phyloP scores from a whole-genome alignment of 2,329 filamentous ascomycete genomes.

The Dactylellina leptospora region DNA sequence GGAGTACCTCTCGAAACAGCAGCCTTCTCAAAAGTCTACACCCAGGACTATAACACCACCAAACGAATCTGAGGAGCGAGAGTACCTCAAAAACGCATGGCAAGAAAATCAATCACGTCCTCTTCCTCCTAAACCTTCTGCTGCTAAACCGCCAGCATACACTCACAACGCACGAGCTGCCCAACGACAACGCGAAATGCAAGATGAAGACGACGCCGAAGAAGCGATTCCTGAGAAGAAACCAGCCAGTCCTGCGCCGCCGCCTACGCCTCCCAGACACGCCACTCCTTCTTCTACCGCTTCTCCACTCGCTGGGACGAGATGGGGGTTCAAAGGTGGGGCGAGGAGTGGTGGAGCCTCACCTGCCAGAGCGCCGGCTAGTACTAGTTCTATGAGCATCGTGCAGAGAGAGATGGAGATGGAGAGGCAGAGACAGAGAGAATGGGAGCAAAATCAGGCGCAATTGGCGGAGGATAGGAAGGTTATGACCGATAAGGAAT shows the following conservation, averaged over 20 bases:
- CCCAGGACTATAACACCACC: constrained; percentile 38
- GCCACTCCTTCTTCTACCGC: constrained; percentile 22
- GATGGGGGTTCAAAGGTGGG: constrained; percentile 49
- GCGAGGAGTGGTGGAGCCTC: constrained; percentile 2
- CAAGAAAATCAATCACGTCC: constrained; percentile 46
- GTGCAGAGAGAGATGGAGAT: constrained; percentile 82
- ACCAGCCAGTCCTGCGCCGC: constrained; percentile 26
- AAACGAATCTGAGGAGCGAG: constrained; percentile 31
- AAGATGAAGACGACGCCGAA: constrained; percentile 47
- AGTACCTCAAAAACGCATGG: constrained; percentile 35
- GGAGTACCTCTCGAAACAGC: constrained; percentile 13
- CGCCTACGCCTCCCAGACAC: constrained; percentile 40
- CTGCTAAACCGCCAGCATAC: constrained; percentile 19
- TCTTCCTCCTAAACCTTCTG: constrained; percentile 10
- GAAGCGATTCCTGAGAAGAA: constrained; percentile 10
- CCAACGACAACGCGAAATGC: constrained; percentile 48
- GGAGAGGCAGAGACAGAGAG: constrained; percentile 77
- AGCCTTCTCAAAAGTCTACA: constrained; percentile 32
- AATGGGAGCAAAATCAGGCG: constrained; percentile 81
- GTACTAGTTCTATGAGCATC: constrained; percentile 40
- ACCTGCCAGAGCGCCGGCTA: constrained; percentile 1
- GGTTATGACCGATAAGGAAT: constrained; percentile 63
- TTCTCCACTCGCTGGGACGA: constrained; percentile 37
- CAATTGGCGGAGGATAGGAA: constrained; percentile 48
- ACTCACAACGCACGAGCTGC: constrained; percentile 43